A percentile compares a stretch with the other conserved stretches of the same genome.
Evolutionary conservation across 2,329 filamentous ascomycete species (phyloP).

Genomic region (Alternaria conjuncta): DNA sequence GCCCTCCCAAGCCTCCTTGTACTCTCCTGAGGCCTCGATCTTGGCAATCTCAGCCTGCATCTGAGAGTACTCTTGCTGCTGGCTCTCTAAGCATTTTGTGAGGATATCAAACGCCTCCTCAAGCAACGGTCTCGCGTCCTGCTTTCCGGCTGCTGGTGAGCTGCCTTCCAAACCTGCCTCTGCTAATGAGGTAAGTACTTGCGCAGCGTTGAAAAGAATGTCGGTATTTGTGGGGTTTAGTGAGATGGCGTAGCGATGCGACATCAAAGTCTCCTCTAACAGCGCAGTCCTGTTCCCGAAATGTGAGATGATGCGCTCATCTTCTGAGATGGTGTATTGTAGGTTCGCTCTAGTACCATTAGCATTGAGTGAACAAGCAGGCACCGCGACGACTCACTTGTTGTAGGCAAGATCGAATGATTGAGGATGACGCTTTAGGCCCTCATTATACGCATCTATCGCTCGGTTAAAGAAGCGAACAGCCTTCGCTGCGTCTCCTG

Average conservation of each 20-base stretch:
- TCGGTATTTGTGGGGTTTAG: constrained; percentile 70
- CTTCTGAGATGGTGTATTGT: constrained; percentile 72
- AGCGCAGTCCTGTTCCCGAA: constrained; percentile 63
- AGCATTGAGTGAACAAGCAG: background rate
- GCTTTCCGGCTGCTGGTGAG: constrained; percentile 48
- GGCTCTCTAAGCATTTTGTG: constrained; percentile 55
- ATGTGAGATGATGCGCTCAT: constrained; percentile 66
- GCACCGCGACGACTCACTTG: constrained; percentile 58
- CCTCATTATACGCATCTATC: constrained; percentile 70
- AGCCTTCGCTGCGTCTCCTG: constrained; percentile 71
- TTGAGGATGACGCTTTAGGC: constrained; percentile 64
- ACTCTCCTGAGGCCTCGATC: constrained; percentile 31
- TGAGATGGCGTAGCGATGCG: constrained; percentile 67
- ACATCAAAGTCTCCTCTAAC: constrained; percentile 66
- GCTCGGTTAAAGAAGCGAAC: constrained; percentile 68
- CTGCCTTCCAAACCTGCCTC: constrained; percentile 65
- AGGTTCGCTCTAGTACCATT: constrained; percentile 64
- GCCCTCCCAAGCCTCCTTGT: constrained; percentile 28
- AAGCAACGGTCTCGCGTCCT: constrained; percentile 59
- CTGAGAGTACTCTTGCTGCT: constrained; percentile 56
- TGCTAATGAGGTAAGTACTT: constrained; percentile 70
- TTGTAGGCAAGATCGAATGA: constrained; percentile 78
- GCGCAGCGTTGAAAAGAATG: constrained; percentile 73
- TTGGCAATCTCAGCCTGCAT: constrained; percentile 42
- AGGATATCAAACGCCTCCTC: constrained; percentile 68